phyloP scores from a whole-genome alignment of 768 basidiomycete genomes.

The Tulasnella sp. region DNA sequence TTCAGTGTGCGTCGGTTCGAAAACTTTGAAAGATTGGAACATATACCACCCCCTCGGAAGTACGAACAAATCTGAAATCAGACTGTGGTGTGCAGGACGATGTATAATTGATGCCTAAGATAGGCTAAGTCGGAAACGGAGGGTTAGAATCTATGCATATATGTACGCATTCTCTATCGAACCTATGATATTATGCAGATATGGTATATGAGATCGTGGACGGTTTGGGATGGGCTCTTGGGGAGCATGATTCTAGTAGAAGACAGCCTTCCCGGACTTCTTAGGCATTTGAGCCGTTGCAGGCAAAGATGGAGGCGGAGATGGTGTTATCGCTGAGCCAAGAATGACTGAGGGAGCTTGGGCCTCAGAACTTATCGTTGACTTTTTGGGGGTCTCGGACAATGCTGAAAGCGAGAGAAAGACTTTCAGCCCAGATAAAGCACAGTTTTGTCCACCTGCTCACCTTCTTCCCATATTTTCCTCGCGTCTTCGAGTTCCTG shows the following conservation, averaged over 20 bases:
- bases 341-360: neutral
- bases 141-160: neutral
- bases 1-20: neutral
- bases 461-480: slow-evolving; percentile 11
- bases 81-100: neutral
- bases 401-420: neutral
- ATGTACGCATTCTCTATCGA: neutral
- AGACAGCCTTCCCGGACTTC: neutral
- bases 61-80: neutral
- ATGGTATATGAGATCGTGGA: neutral
- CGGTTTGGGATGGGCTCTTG: neutral
- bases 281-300: neutral
- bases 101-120: neutral
- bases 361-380: neutral
- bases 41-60: neutral
- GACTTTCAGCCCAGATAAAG: neutral
- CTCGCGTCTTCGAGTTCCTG: neutral
- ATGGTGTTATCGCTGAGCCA: neutral
- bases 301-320: neutral
- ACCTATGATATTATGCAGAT: neutral
- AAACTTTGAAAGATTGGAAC: neutral
- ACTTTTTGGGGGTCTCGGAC: neutral
- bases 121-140: neutral
- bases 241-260: neutral
- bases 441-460: neutral